A percentile compares a stretch with the other conserved stretches of the same genome.
These are phyloP conservation scores for Serpula lacrymans DNA, from an alignment of 768 basidiomycete genomes.

Conservation along the genomic window DNA sequence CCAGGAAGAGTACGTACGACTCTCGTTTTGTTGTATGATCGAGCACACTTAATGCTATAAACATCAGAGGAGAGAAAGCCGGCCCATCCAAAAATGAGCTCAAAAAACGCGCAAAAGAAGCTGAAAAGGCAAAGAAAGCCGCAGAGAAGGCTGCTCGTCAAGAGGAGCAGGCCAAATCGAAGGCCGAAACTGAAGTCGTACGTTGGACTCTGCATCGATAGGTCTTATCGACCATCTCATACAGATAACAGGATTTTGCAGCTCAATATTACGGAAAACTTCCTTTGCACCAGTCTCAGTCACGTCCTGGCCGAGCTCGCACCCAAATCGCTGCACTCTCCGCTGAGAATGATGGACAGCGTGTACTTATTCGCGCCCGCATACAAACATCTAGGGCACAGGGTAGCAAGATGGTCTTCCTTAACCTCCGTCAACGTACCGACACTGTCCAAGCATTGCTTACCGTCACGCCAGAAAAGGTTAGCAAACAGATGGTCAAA, in stretches of 20 bases:
- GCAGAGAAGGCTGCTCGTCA: constrained; percentile 83
- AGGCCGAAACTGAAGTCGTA: constrained; percentile 64
- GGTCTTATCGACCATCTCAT: constrained; percentile 6
- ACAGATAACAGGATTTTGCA: constrained; percentile 68
- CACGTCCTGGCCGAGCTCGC: constrained; percentile 58
- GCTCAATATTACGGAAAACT: constrained; percentile 79
- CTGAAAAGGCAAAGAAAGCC: constrained; percentile 86
- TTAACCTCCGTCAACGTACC: constrained; percentile 85
- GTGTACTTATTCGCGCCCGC: constrained; percentile 82
- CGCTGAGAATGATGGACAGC: constrained; percentile 61
- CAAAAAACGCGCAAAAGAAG: constrained; percentile 89
- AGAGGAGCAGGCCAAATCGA: constrained; percentile 65
- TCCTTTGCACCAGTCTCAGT: constrained; percentile 89
- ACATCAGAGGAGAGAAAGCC: constrained; percentile 25
- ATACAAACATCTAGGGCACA: constrained; percentile 90
- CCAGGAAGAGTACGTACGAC: constrained; percentile 22
- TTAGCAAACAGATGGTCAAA: constrained; percentile 98
- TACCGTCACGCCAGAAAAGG: constrained; percentile 61
- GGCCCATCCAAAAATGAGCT: constrained; percentile 83
- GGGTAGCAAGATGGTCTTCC: constrained; percentile 94
- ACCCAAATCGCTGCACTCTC: constrained; percentile 64
- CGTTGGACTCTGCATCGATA: constrained; percentile 15
- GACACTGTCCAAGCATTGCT: constrained; percentile 87
- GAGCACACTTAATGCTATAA: too few species aligned
- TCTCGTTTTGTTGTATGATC: too few species aligned